Percentiles rank a stretch among this genome's conserved stretches.
Conservation (phyloP, 345 rosid species). For the Turnera subulata region DNA sequence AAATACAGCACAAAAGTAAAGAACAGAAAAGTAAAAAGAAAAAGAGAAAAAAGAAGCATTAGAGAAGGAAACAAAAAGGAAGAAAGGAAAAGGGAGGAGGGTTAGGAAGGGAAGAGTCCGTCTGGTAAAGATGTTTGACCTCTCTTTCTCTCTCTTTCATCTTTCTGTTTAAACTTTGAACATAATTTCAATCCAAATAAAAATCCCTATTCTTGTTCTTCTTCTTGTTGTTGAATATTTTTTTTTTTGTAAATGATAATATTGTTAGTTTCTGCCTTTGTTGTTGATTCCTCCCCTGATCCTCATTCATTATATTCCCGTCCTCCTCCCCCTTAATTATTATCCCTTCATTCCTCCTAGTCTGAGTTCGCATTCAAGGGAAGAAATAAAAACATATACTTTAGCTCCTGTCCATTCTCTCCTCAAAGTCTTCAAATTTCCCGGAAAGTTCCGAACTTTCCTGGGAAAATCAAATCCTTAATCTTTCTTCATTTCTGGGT, state of each 20-base stretch:
- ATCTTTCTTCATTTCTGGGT: neutral
- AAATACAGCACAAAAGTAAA: neutral
- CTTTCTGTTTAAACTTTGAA: neutral
- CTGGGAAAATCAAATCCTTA: slow-evolving; percentile 4
- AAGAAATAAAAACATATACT: neutral
- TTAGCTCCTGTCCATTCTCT: neutral
- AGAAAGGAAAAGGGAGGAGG: neutral
- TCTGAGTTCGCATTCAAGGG: neutral
- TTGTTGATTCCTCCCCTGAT: slow-evolving; percentile 7
- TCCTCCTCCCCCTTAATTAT: neutral
- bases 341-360: neutral
- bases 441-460: neutral
- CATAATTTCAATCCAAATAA: too few relatives aligned
- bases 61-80: neutral
- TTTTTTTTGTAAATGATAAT: too few relatives aligned
- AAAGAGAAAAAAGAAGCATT: neutral
- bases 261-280: slow-evolving; percentile 6
- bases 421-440: slow-evolving; percentile 5
- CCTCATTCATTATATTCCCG: neutral
- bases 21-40: neutral
- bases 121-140: slow-evolving; percentile 33
- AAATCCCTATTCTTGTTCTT: neutral
- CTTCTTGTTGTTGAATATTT: neutral
- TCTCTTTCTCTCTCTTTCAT: neutral
- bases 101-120: slow-evolving; percentile 9